Evolutionary conservation across 2,329 filamentous ascomycete genomes (phyloP).

Genomic region (Claviceps lovelessii): DNA sequence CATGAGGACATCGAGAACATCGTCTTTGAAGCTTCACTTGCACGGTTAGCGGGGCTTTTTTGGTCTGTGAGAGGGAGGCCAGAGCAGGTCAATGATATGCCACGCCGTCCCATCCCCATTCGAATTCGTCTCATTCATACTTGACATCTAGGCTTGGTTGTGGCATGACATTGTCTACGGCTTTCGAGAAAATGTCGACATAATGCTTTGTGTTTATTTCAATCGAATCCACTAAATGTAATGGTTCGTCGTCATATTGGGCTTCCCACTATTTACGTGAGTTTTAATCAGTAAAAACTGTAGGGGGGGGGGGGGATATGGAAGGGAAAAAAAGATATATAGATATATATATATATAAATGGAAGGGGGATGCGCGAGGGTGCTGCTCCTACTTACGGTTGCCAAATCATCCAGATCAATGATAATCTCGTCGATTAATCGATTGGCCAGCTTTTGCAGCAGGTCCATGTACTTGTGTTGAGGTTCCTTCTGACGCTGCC

Average conservation of each 20-base stretch:
- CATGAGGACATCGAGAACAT: constrained; percentile 94
- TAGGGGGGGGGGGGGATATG: no score
- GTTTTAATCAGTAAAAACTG: not conserved
- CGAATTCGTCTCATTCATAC: constrained; percentile 24
- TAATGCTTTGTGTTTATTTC: constrained; percentile 91
- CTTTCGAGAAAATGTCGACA: constrained; percentile 76
- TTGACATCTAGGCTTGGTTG: constrained; percentile 61
- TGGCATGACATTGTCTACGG: constrained; percentile 78
- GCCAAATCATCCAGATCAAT: constrained; percentile 84
- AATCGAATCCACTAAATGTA: constrained; percentile 69
- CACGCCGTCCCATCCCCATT: not conserved
- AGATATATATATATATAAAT: not conserved
- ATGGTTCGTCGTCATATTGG: constrained; percentile 44
- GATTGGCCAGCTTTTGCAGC: constrained; percentile 75
- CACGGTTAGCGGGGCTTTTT: not conserved
- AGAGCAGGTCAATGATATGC: not conserved
- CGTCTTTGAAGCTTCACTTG: constrained; percentile 72
- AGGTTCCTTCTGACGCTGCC: constrained; percentile 36
- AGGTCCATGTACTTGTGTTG: constrained; percentile 80
- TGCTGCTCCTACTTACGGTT: constrained; percentile 35
- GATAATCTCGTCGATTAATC: constrained; percentile 59
- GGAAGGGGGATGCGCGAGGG: not conserved
- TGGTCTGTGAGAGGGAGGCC: not conserved
- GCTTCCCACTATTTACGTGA: constrained; percentile 53
- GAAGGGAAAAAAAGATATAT: no score